Base-by-base conservation (phyloP, 108 stramenopile species). In the Pseudonitzschia multistriata region DNA sequence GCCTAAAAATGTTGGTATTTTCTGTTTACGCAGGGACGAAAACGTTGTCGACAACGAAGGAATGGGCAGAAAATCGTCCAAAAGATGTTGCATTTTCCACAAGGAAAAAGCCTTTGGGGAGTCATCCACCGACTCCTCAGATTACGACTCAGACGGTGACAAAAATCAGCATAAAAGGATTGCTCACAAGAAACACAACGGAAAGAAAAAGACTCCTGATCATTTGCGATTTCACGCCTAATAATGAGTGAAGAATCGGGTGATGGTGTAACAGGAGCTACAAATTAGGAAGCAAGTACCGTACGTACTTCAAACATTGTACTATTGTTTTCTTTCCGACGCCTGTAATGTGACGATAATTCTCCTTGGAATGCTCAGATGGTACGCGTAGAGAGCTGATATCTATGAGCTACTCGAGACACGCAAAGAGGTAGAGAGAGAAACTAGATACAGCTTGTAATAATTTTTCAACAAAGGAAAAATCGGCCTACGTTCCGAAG, bases 61-160 rank as follows among this genome's bases (percentile, higher is more conserved):
- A 3, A 60, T 97, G 71, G 93, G 94, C 31, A 68, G 92, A 49
- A 97, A 97, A 79, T 92, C 88, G 19, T 88, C 86, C 4, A 98
- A 98, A 74, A 75, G 94, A 50, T 98, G 97, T 70, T 98, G 97
- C 76, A 97, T 98, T 53, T 98, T 92, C 75, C 96, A 96, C 81
- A 98, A 98, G 70, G 83, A 89, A 71, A 68, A 94, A 55, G 79
- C 79, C 13, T 98, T 96, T 73, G 96, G 89, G 24, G 97, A 96
- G 67, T 87, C 85, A 22, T 91, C 90, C 7, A 94, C 93, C 0
- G 93, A 94, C 66, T 88, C 88, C 21, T 82, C 81, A 0, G 88
- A 87, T 54, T 74, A 82, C 66, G 83, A 87, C 15, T 54, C 68
- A 14, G 87, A 79, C 30, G 40, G 69, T 34, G 24, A 62, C 19